A percentile compares a stretch with the other conserved stretches of the same genome.
These are phyloP conservation scores for Phytopythium helicoides DNA, from an alignment of 352 stramenopile genomes.

Conservation along the genomic window DNA sequence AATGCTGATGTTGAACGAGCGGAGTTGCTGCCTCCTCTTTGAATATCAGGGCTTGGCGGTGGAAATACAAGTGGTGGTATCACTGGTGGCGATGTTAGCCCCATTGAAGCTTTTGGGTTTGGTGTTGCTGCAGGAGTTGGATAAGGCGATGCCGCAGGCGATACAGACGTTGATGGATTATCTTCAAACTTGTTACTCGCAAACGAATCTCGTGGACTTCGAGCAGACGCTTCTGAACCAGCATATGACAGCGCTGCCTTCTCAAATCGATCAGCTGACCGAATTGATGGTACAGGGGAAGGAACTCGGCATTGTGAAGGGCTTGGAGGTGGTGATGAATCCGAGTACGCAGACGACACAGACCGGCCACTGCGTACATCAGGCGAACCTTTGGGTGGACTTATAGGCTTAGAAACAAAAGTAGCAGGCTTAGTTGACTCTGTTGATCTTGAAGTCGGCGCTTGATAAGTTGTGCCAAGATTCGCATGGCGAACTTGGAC, in stretches of 20 bases:
- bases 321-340: not conserved
- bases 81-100: constrained; percentile 7
- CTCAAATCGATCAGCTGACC: not conserved
- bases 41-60: constrained; percentile 6
- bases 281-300: constrained; percentile 1
- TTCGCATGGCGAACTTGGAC: constrained; percentile 72
- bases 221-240: not conserved
- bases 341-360: not conserved
- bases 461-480: constrained; percentile 14
- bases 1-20: not conserved
- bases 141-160: too few relatives aligned
- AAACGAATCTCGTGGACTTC: not conserved
- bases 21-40: not conserved
- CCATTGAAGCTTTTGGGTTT: not conserved
- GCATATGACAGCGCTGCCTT: not conserved
- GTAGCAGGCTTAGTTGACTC: constrained; percentile 3
- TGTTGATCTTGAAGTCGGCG: too few relatives aligned
- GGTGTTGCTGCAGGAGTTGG: not conserved
- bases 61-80: constrained; percentile 7
- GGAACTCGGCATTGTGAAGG: not conserved
- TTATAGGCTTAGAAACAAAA: not conserved
- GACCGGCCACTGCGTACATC: not conserved
- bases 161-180: not conserved
- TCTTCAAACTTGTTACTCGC: not conserved
- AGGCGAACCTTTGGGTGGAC: too few relatives aligned